Conservation (phyloP, 2,329 filamentous ascomycete genomes). For the Aspergillus novoparasiticus region DNA sequence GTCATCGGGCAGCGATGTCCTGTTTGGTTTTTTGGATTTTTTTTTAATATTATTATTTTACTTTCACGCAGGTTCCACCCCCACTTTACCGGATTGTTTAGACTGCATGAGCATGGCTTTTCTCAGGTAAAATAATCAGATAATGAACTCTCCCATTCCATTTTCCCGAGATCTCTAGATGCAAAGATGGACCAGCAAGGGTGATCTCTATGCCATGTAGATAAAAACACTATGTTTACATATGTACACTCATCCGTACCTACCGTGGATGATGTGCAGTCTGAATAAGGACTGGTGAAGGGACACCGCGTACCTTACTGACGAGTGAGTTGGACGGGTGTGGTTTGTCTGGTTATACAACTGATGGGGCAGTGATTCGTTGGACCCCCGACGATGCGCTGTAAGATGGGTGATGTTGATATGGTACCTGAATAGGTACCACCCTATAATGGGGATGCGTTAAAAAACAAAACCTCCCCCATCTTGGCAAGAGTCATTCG, state of each 20-base stretch:
- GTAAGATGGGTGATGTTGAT: neutral
- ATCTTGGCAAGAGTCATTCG: neutral
- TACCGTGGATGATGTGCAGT: neutral
- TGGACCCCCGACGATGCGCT: neutral
- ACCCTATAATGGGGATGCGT: neutral
- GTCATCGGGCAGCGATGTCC: constrained; percentile 1
- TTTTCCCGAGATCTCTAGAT: neutral
- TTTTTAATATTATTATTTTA: neutral
- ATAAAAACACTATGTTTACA: neutral
- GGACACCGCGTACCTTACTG: neutral
- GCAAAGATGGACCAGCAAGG: neutral
- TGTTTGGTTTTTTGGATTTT: neutral
- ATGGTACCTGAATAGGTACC: constrained; percentile 1
- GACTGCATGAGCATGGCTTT: neutral
- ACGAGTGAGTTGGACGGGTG: neutral
- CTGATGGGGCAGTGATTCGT: neutral
- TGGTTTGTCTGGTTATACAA: neutral
- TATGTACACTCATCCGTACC: neutral
- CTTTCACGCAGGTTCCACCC: neutral
- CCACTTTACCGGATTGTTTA: constrained; percentile 3
- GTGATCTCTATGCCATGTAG: neutral
- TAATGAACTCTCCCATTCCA: neutral
- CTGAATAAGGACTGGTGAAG: constrained; percentile 2
- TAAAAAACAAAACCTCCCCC: neutral
- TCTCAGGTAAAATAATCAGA: neutral